Base-by-base conservation (phyloP, 345 rosid genomes). In the Salix arbutifolia region DNA sequence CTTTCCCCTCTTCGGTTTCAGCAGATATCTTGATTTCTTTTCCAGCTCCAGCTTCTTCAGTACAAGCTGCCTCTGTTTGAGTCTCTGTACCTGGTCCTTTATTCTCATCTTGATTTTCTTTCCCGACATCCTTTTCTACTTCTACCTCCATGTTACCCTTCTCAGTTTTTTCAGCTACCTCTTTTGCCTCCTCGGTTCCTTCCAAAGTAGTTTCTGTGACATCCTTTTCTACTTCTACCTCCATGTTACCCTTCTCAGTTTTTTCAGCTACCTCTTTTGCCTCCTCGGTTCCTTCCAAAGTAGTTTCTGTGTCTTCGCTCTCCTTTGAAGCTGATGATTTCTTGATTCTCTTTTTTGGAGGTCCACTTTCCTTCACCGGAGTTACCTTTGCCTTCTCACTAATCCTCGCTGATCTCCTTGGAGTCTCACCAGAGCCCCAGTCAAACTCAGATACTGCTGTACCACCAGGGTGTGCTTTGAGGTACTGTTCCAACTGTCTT, bases 261-360 rank as follows among this genome's bases (percentile, higher is more conserved):
- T 83, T 79, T 78, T 71, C 86, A 74, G 82, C 87, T 70, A 81
- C 90, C 74, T 84, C 90, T 77, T 83, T 84, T 3, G 78, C 65
- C 83, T 81, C 84, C 42, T 67, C 65, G 37, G 66, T 38, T 68
- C 31, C 77, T 72, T 48, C 80, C 14, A 53, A 5, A 72, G 42
- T 67, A 66, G 46, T 69, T 76, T 38, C 80, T 31, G 74, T 73
- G 37, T 75, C 78, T 65, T 67, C 66, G 35, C 30, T 67, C 70
- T 52, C 72, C 53, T 74, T 46, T 58, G 74, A 60, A 72, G 35
- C 77, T 23, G 83, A 76, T 19, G 66, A 73, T 73, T 73, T 81
- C 78, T 48, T 81, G 81, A 75, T 66, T 69, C 80, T 69, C 58
- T 71, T 78, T 73, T 67, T 78, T 61, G 77, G 68, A 21, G 80